A percentile compares a stretch with the other conserved stretches of the same genome.
These are phyloP conservation scores for Thelonectria rubi DNA, from an alignment of 2,329 filamentous ascomycete species.

Conservation along the genomic window DNA sequence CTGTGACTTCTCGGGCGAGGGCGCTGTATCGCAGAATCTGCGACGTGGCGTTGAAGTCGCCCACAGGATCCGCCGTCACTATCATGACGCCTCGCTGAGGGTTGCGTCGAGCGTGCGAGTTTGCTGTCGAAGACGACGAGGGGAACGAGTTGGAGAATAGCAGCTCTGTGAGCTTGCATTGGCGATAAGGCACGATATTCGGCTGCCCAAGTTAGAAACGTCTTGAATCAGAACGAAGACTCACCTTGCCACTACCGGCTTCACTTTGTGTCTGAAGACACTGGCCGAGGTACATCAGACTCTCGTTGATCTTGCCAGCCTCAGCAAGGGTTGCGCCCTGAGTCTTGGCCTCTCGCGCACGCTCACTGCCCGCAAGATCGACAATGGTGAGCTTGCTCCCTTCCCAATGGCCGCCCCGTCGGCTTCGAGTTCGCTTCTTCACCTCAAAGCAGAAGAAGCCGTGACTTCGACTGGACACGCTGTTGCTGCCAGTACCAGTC, in stretches of 20 bases:
- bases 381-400: constrained; percentile 87
- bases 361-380: constrained; percentile 91
- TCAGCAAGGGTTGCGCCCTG: constrained; percentile 91
- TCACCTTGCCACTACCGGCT: constrained; percentile 76
- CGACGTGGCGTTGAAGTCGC: constrained; percentile 96
- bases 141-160: constrained; percentile 90
- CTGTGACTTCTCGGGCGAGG: constrained; percentile 89
- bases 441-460: constrained; percentile 97
- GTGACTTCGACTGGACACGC: constrained; percentile 89
- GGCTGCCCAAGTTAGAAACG: constrained; percentile 57
- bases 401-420: constrained; percentile 69
- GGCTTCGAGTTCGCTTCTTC: constrained; percentile 73
- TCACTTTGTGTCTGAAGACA: constrained; percentile 96
- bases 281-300: constrained; percentile 96
- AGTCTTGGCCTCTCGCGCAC: constrained; percentile 92
- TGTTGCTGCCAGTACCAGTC: constrained; percentile 91
- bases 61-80: constrained; percentile 89
- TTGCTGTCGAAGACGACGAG: constrained; percentile 58
- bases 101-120: constrained; percentile 60
- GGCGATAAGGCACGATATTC: constrained; percentile 79
- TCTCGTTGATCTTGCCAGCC: constrained; percentile 98
- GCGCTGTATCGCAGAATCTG: constrained; percentile 96
- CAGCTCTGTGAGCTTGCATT: constrained; percentile 86
- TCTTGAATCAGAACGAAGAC: constrained; percentile 11
- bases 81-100: constrained; percentile 95